Percentiles rank a stretch among this genome's conserved stretches.
These are phyloP conservation scores for Acanthamoeba sp. DNA, from an alignment of 208 protist genomes.

Conservation along the genomic window DNA sequence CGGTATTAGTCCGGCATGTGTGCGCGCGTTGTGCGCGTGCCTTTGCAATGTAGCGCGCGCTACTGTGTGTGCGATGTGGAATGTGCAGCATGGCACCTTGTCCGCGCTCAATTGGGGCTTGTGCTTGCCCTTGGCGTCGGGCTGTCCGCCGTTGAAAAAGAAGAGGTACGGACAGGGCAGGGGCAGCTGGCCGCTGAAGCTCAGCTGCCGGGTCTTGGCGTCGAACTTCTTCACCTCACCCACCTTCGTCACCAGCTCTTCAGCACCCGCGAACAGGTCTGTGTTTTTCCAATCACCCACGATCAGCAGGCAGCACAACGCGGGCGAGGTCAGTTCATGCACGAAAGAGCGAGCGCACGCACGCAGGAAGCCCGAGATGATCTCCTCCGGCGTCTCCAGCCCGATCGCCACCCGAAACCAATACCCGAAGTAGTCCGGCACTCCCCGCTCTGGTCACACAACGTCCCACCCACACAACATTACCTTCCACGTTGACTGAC, in stretches of 20 bases:
- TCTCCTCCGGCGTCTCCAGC: conserved; percentile 10
- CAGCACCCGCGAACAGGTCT: not conserved
- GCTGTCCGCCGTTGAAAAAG: not conserved
- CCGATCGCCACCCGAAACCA: conserved; percentile 7
- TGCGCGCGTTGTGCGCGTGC: not conserved
- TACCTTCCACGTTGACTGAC: not conserved
- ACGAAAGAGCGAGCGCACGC: not conserved
- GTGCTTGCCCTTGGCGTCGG: too few relatives aligned
- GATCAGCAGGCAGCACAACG: too few relatives aligned
- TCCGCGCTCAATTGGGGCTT: too few relatives aligned
- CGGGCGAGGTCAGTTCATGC: not conserved
- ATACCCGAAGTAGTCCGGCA: not conserved
- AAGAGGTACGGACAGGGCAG: conserved; percentile 1
- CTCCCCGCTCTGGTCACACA: not conserved
- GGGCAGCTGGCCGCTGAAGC: not conserved
- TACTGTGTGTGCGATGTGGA: not conserved
- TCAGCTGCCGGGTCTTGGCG: not conserved
- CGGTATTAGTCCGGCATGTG: too few relatives aligned
- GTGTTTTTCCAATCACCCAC: not conserved
- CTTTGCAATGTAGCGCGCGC: not conserved
- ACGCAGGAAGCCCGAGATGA: conserved; percentile 5
- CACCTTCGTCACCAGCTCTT: not conserved
- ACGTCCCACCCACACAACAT: not conserved
- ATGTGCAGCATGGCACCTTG: too few relatives aligned
- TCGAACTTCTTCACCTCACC: not conserved